A percentile compares a stretch with the other conserved stretches of the same genome.
These are phyloP conservation scores for Parasitella parasitica DNA, from an alignment of 371 early-diverging fungal species.

Conservation along the genomic window DNA sequence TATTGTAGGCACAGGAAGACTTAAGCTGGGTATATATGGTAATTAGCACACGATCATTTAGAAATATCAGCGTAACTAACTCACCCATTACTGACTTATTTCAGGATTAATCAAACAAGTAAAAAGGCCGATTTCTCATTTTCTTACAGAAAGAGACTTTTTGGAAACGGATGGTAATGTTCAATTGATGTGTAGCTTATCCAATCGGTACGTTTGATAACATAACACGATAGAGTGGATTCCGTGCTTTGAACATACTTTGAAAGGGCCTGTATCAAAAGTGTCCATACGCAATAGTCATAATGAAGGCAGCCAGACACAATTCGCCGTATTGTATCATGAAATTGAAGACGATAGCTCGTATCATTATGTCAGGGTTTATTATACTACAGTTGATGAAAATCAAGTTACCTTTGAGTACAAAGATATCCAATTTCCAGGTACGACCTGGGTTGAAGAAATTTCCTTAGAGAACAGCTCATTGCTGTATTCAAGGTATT, in stretches of 20 bases:
- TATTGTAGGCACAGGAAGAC: constrained; percentile 22
- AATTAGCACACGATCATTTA: neutral
- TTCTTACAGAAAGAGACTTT: constrained; percentile 12
- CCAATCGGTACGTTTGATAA: neutral
- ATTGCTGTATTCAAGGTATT: constrained; percentile 40
- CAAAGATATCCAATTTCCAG: constrained; percentile 42
- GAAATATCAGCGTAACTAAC: neutral
- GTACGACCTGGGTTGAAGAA: constrained; percentile 36
- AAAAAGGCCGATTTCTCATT: constrained; percentile 8
- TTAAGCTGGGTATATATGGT: constrained; percentile 29
- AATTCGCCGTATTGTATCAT: constrained; percentile 40
- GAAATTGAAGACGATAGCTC: constrained; percentile 33
- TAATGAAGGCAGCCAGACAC: constrained; percentile 5
- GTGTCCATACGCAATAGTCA: constrained; percentile 12
- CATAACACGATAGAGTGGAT: constrained; percentile 22
- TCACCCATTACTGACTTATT: neutral
- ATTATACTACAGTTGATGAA: constrained; percentile 21
- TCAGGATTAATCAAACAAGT: constrained; percentile 21
- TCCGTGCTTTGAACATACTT: constrained; percentile 26
- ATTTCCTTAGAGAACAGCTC: constrained; percentile 34
- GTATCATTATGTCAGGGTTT: constrained; percentile 35
- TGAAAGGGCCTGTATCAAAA: constrained; percentile 33
- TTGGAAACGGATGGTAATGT: constrained; percentile 12
- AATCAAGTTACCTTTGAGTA: constrained; percentile 20
- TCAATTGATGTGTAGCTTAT: neutral